Conservation (phyloP, 352 stramenopile genomes). For the Globisporangium megalacanthum region DNA sequence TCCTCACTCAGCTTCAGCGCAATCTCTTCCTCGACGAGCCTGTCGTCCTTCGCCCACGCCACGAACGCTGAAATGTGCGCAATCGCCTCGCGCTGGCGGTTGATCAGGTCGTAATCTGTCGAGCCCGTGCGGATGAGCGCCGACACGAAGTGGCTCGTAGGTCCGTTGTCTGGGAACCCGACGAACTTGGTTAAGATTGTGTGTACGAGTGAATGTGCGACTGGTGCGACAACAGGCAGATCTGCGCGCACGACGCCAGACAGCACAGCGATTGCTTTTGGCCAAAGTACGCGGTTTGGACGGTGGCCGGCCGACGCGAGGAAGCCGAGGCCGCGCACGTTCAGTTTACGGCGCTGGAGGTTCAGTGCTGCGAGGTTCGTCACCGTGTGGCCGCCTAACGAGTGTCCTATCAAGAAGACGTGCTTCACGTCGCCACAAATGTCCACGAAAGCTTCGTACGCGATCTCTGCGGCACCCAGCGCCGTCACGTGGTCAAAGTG, state of each 20-base stretch:
- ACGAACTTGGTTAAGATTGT: conserved; percentile 14
- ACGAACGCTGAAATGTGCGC: conserved; percentile 32
- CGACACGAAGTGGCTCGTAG: not conserved
- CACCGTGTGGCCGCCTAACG: conserved; percentile 19
- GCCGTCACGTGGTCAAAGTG: conserved; percentile 19
- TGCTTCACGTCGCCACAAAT: conserved; percentile 13
- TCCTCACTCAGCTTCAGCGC: conserved; percentile 27
- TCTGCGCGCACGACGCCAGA: conserved; percentile 15
- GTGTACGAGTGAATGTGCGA: conserved; percentile 10
- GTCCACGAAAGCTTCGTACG: conserved; percentile 18
- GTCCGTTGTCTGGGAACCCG: conserved; percentile 4
- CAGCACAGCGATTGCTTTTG: conserved; percentile 8
- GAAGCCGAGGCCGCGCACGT: conserved; percentile 19
- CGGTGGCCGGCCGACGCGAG: conserved; percentile 23
- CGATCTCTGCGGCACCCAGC: conserved; percentile 11
- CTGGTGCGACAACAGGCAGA: conserved; percentile 8
- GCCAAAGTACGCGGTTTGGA: conserved; percentile 27
- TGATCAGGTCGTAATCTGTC: conserved; percentile 28
- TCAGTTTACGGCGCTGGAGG: conserved; percentile 18
- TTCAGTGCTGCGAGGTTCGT: conserved; percentile 45
- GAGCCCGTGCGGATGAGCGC: conserved; percentile 10
- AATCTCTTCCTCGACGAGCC: conserved; percentile 33
- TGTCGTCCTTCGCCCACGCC: conserved; percentile 54
- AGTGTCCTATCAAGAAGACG: conserved; percentile 9
- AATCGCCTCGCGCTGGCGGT: conserved; percentile 2